Percentiles rank a stretch among this genome's conserved stretches.
phyloP scores from a whole-genome alignment of 306 rosid species.

The Quercus variabilis region DNA sequence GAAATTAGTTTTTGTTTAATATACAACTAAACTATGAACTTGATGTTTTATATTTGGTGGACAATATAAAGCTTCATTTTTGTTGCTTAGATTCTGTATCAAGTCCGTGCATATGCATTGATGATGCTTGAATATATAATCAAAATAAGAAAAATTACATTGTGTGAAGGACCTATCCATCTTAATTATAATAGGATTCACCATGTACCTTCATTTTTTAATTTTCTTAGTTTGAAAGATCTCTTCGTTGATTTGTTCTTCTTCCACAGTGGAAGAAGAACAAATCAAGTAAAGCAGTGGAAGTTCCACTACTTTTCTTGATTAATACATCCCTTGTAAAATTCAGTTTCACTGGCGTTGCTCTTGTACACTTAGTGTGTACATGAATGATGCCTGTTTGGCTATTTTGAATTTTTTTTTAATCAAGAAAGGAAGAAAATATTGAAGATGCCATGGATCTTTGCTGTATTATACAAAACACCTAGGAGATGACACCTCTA shows the following conservation, averaged over 20 bases:
- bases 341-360: neutral
- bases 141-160: neutral
- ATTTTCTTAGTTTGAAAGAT: neutral
- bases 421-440: neutral
- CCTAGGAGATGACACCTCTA: neutral
- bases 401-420: neutral
- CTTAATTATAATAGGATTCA: neutral
- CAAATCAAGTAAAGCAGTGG: no score
- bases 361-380: neutral
- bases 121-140: neutral
- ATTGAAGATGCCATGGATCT: neutral
- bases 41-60: neutral
- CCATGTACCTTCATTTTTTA: neutral
- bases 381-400: neutral
- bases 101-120: neutral
- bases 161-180: neutral
- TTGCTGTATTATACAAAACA: neutral
- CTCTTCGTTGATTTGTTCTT: neutral
- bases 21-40: neutral
- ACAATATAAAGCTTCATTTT: neutral
- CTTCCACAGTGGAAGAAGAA: no score
- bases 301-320: neutral
- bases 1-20: neutral
- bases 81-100: neutral
- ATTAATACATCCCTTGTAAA: neutral